Base-by-base conservation (phyloP, 2,329 filamentous ascomycete species). In the Hortaea sp. region DNA sequence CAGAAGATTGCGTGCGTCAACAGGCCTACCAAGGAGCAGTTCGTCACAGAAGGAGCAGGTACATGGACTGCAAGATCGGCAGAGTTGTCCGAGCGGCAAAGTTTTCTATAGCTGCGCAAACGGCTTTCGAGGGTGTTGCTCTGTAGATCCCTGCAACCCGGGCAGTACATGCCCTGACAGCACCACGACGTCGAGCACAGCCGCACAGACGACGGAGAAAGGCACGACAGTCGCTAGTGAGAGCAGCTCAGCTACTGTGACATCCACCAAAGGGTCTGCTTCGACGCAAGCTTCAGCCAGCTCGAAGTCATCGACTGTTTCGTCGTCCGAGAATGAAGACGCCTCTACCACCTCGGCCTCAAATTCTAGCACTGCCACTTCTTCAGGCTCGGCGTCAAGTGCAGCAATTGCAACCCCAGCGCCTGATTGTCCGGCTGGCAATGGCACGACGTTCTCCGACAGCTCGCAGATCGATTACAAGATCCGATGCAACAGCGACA, bases 401-500 rank as follows among this genome's bases (percentile, higher is more conserved):
- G 11, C 35, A 10, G 39, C 28, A 12, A 11, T 37, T 7, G 43
- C 40, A 5, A 42, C 46, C 6, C 44, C 44, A 34, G 42, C 42
- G n/a, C 53, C 57, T 1, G 50, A 50, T 1, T 62, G 59, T 43
- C 59, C 59, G 0, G 48, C 20, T 1, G 56, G 50, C 5, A 59
- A 58, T 46, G 43, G 49, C 35, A 52, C 53, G 5, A 43, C 47
- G 1, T 60, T 53, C 41, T 50, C 48, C 7, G 60, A 62, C 45
- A 47, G 45, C n/a, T 47, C 49, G 10, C 50, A 53, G 5, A 53
- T 59, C 6, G 38, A 49, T 4, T 62, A 62, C 41, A 44, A 47
- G n/a, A 56, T 62, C 29, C 53, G 50, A 12, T 62, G 60, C 51
- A 54, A 52, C 11, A 49, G 42, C 29, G 58, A 60, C 42, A 61